Base-by-base conservation (phyloP, 2,329 filamentous ascomycete genomes). In the Gliomastix tumulicola region DNA sequence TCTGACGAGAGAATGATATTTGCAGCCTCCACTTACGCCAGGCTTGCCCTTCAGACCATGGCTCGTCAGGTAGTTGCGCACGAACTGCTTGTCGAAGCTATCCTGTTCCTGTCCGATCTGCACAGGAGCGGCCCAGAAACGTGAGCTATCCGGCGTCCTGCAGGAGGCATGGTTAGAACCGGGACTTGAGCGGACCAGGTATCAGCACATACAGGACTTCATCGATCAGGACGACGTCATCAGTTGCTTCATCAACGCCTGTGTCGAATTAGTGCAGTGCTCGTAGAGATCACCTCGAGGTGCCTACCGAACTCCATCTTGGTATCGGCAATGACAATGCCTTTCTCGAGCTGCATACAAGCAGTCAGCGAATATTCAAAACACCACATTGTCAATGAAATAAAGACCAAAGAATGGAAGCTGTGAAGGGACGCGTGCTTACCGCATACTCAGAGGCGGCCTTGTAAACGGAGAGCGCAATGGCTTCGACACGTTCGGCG, bases 11-110 rank as follows among this genome's bases (percentile, higher is more conserved):
- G n/a, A n/a, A n/a, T n/a, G n/a, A n/a, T n/a, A n/a, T n/a, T n/a
- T n/a, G n/a, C n/a, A n/a, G n/a, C n/a, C n/a, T n/a, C n/a, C n/a
- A n/a, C n/a, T n/a, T 32, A 44, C 40, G 15, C 21, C 32, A 6
- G 34, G 22, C 43, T 55, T 55, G 33, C 53, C 55, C 45, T 55
- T 57, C 30, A 94, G 59, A 1, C 84, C 84, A 40, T 83, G 69
- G 33, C 57, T 62, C 3, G 79, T 82, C 50, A 96, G 60, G 85
- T 88, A 96, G 62, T 96, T 82, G 23, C 89, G 70, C 47, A 95
- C 59, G 51, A 74, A 82, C 64, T 89, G 84, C 71, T 96, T 96
- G 57, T 96, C 89, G 48, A 90, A 92, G 61, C 85, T 92, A 37
- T 82, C 74, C 66, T 94, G 88, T 39, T 83, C 73, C 43, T 70